Evolutionary conservation across 768 basidiomycete genomes (phyloP), one percentile per base, ranked within the genome.

Genomic region (Naganishia antarctica): DNA sequence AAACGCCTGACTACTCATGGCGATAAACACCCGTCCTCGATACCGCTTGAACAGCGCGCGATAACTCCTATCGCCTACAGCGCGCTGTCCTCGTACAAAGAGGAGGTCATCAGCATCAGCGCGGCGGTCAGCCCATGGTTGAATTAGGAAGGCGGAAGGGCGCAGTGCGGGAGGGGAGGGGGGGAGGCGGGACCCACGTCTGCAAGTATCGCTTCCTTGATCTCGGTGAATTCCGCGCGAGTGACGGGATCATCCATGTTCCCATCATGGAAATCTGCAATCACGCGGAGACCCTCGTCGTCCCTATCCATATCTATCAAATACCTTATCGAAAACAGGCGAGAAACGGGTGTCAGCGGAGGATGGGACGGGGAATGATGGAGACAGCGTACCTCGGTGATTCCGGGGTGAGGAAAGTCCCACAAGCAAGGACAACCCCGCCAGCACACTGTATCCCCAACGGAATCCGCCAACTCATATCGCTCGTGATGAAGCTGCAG

Each of bases 1-100:
- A 78, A 96, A 94, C 44, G 90, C 89, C 76, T 96, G 93, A 61
- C 90, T 90, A 21, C 88, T 90, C 90, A 93, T 93, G 16, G 93
- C 93, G 48, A 97, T 84, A 67, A 96, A 75, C 12, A 98, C 91
- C 34, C 92, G 82, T 31, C 86, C 85, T 71, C 87, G 87, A 75
- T 97, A 96, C 70, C 84, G 83, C 70, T 78, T 84, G 91, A 92
- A 97, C 86, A 98, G 89, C 41, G 82, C 81, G 31, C 73, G 71
- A 78, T 98, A 98, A 1, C 85, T 83, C 49, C 90, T 83, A 46
- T 81, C 86, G 67, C 88, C 90, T 28, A 84, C 83, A 50, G 86
- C 85, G 15, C 53, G 53, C 53, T 57, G n/a, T n/a, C n/a, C n/a
- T n/a, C n/a, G n/a, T n/a, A 40, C 37, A 16, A 23, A 34, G 21